These are phyloP conservation scores for Podaxis sp. DNA, from an alignment of 768 basidiomycete genomes.

Conservation along the genomic window DNA sequence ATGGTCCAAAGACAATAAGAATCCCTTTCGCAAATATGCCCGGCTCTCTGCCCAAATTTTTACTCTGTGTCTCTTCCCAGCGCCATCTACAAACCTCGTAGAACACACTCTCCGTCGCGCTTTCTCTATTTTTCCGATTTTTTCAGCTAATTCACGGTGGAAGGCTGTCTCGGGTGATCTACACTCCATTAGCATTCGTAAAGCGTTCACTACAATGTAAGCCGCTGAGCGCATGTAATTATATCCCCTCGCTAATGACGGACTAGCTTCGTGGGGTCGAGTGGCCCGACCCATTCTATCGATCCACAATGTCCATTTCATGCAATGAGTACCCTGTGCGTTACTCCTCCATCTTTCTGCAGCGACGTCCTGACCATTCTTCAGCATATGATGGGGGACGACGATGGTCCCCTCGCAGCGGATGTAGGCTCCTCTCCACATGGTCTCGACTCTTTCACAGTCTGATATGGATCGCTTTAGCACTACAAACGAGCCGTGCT, in stretches of 20 bases:
- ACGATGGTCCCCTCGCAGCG: constrained; percentile 24
- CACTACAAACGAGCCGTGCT: constrained; percentile 62
- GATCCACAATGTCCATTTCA: background rate
- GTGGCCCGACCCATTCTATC: background rate
- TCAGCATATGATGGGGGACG: constrained; percentile 23
- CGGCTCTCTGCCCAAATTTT: constrained; percentile 4
- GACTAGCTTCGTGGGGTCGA: background rate
- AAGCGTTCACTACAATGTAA: background rate
- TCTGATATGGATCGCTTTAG: constrained; percentile 30
- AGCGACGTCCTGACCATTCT: background rate
- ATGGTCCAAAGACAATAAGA: constrained; percentile 7
- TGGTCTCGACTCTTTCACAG: background rate
- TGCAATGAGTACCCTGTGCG: background rate
- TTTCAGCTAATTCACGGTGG: too few relatives aligned
- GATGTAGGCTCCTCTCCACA: constrained; percentile 22
- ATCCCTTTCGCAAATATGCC: constrained; percentile 12
- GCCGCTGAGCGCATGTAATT: background rate
- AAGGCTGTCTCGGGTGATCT: background rate
- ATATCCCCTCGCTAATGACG: background rate
- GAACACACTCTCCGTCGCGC: background rate
- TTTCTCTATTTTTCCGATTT: background rate
- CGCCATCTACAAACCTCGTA: background rate
- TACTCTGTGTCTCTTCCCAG: background rate
- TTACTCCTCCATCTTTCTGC: background rate
- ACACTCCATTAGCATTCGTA: background rate